Evolutionary conservation across 495 filamentous ascomycete genomes (phyloP).

Genomic region (Jackrogersella multiformis): DNA sequence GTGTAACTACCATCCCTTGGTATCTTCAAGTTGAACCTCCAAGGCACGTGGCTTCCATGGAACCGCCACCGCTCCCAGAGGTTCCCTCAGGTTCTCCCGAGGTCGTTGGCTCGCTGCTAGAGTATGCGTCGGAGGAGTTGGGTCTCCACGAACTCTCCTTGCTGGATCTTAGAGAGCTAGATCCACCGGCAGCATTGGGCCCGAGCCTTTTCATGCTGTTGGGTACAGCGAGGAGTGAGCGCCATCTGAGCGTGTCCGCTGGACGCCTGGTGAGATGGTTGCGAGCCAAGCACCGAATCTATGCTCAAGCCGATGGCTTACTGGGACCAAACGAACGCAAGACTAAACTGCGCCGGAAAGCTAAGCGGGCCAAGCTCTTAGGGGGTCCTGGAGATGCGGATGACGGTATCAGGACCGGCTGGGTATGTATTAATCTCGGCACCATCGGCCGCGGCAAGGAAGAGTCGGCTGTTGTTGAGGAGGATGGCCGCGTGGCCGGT

Average conservation of each 20-base stretch:
- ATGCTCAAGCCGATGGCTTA: constrained; percentile 84
- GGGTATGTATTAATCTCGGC: constrained; percentile 94
- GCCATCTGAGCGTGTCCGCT: constrained; percentile 91
- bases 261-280: constrained; percentile 90
- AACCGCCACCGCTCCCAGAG: constrained; percentile 75
- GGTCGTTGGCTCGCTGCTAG: constrained; percentile 75
- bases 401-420: constrained; percentile 88
- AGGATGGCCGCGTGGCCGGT: constrained; percentile 68
- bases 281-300: constrained; percentile 72
- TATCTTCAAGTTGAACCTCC: constrained; percentile 79
- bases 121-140: constrained; percentile 80
- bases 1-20: constrained; percentile 67
- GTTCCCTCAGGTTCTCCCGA: constrained; percentile 78
- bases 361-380: constrained; percentile 78
- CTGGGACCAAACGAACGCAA: constrained; percentile 92
- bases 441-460: constrained; percentile 63
- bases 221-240: constrained; percentile 91
- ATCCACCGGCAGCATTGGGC: constrained; percentile 87
- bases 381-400: constrained; percentile 64
- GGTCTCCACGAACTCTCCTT: constrained; percentile 82
- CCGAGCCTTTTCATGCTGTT: constrained; percentile 90
- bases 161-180: constrained; percentile 81
- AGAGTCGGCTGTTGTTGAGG: constrained; percentile 53
- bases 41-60: constrained; percentile 60
- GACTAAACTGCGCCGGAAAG: constrained; percentile 80